Base-by-base conservation (phyloP, 2,329 filamentous ascomycete species). In the Passalora sequoiae region DNA sequence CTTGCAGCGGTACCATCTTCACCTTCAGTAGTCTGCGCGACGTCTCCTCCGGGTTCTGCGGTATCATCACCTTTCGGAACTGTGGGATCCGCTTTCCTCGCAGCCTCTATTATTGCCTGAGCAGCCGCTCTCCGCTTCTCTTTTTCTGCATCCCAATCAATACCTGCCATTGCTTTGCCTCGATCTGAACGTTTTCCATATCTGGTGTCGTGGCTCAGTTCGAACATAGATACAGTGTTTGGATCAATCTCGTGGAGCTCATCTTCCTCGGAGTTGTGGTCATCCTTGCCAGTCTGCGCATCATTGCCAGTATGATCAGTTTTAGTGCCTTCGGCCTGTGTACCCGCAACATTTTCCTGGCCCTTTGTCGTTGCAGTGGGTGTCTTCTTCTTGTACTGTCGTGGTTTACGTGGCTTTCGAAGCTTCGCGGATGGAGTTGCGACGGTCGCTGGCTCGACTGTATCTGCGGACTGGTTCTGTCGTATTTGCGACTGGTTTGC, bases 101-200 rank as follows among this genome's bases (percentile, higher is more conserved):
- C 40, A 31, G 47, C 51, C 8, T 42, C 44, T n/a, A 46, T 49
- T 15, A 58, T 54, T 17, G 48, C 49, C 27, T 66, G 62, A 41
- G 65, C 64, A 40, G 62, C 67, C 44, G 61, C 62, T 33, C 59
- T 59, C 29, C 66, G 61, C 47, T 68, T 61, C n/a, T 47, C 56
- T 19, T 56, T 66, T 48, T 75, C 69, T 49, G 76, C 69, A 32
- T 71, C 68, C 66, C 74, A 71, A 51, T 86, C 76, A 31, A 86
- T 79, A 52, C 81, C 74, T 30, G 80, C 78, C 55, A 92, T 81
- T 57, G 84, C 80, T 56, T 81, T 79, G 54, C 88, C 84, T 3
- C 82, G 76, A 57, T 81, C 82, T 43, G 87, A 89, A 47, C 83
- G 81, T 61, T 84, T 86, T 44, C 86, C 86, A 40, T 61, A 50